A percentile compares a stretch with the other conserved stretches of the same genome.
Conservation (phyloP, 1,139 yeast species). For the Yamadazyma conglobata region DNA sequence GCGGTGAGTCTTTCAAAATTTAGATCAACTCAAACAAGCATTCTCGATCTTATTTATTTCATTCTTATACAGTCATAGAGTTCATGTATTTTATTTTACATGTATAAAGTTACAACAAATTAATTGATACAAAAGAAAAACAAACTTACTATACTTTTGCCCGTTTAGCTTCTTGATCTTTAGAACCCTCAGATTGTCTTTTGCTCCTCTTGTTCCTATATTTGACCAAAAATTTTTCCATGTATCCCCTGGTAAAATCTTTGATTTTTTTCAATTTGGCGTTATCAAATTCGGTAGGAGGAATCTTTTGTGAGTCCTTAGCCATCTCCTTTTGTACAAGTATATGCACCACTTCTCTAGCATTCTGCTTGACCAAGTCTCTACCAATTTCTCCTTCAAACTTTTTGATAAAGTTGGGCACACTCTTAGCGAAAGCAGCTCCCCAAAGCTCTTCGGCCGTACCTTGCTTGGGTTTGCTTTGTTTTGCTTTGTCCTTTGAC, state of each 20-base stretch:
- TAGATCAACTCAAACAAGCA: too few species aligned
- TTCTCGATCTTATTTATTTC: too few species aligned
- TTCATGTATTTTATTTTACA: slow-evolving; percentile 6
- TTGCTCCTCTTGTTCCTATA: slow-evolving; percentile 39
- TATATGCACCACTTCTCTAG: slow-evolving; percentile 67
- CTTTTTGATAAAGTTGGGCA: slow-evolving; percentile 75
- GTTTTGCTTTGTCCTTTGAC: slow-evolving; percentile 7
- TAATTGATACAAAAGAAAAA: too few species aligned
- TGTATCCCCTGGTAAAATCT: slow-evolving; percentile 58
- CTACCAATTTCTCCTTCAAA: slow-evolving; percentile 66
- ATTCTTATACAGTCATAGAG: slow-evolving; percentile 7
- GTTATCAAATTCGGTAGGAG: slow-evolving; percentile 57
- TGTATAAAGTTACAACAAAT: slow-evolving; percentile 4
- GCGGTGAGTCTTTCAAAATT: too few species aligned
- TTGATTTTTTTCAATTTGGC: slow-evolving; percentile 70
- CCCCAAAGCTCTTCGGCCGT: slow-evolving; percentile 50
- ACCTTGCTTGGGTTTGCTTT: slow-evolving; percentile 4
- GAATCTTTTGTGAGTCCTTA: slow-evolving; percentile 32
- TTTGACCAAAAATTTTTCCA: slow-evolving; percentile 69
- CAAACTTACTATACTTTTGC: slow-evolving; percentile 1
- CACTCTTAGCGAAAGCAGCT: slow-evolving; percentile 62
- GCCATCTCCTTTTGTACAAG: slow-evolving; percentile 65
- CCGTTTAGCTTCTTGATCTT: slow-evolving; percentile 7
- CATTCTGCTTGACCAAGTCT: slow-evolving; percentile 72
- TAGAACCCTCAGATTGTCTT: slow-evolving; percentile 12